Evolutionary conservation across 2,329 filamentous ascomycete genomes (phyloP).

Genomic region (Alternaria ventricosa): DNA sequence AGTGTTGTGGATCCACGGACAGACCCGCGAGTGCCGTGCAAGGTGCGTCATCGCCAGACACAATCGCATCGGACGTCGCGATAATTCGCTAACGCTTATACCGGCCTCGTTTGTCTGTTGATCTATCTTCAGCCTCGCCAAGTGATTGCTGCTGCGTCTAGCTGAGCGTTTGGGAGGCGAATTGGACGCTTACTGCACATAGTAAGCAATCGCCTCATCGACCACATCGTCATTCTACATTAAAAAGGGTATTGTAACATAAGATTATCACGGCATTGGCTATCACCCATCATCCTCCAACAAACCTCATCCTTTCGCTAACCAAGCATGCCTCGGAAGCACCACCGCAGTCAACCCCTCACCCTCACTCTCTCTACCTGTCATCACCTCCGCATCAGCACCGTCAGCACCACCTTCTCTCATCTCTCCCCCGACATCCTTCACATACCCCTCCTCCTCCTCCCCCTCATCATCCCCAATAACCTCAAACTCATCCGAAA

Average conservation of each 20-base stretch:
- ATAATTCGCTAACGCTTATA: neutral
- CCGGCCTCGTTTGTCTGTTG: neutral
- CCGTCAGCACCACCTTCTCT: neutral
- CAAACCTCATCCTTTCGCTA: neutral
- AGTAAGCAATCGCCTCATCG: neutral
- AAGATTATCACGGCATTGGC: neutral
- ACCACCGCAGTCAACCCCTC: neutral
- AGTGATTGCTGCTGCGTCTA: neutral
- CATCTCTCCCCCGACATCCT: neutral
- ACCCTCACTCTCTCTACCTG: neutral
- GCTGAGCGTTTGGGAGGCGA: neutral
- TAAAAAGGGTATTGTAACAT: neutral
- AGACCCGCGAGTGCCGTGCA: constrained; percentile 1
- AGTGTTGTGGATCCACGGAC: neutral
- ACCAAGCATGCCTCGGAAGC: neutral
- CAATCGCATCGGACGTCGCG: neutral
- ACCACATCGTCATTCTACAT: accelerated
- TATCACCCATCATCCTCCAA: accelerated
- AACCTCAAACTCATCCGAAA: neutral
- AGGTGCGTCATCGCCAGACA: constrained; percentile 4
- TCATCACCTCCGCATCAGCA: neutral
- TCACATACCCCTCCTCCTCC: neutral
- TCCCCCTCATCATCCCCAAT: neutral
- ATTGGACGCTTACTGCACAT: too few species aligned
- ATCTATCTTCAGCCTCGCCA: neutral